Conservation (phyloP, 1,284 basidiomycete genomes). For the Puccinia horiana region DNA sequence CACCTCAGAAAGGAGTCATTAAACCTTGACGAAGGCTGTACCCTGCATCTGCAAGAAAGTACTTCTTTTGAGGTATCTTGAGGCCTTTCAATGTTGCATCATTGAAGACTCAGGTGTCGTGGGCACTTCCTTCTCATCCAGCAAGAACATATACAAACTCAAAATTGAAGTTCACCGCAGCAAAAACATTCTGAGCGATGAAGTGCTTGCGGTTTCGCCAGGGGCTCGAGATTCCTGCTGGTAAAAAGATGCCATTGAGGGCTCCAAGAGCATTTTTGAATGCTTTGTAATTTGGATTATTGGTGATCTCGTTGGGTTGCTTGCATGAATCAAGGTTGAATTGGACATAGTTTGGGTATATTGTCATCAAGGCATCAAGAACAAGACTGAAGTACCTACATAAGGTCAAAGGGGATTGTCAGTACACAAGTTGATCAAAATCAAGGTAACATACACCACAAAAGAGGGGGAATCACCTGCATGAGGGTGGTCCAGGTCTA, state of each 20-base stretch:
- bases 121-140: slow-evolving; percentile 9
- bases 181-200: slow-evolving; percentile 3
- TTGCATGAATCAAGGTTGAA: neutral
- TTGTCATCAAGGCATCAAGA: neutral
- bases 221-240: neutral
- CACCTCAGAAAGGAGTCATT: too few species aligned
- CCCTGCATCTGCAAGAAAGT: too few species aligned
- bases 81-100: too few species aligned
- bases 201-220: neutral
- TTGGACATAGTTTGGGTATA: neutral
- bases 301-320: neutral
- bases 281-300: neutral
- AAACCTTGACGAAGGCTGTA: too few species aligned
- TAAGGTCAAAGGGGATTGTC: too few species aligned
- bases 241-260: neutral
- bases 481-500: too few species aligned
- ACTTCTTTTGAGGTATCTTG: too few species aligned
- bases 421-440: too few species aligned
- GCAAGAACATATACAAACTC: neutral
- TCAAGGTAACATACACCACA: too few species aligned
- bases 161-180: neutral
- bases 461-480: too few species aligned
- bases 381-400: neutral
- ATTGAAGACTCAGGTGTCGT: neutral
- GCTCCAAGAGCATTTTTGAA: neutral